Evolutionary conservation across 192 early-diverging fungal species (phyloP), one percentile per base, ranked within the genome.

Genomic region (Coemansia nantahalensis): DNA sequence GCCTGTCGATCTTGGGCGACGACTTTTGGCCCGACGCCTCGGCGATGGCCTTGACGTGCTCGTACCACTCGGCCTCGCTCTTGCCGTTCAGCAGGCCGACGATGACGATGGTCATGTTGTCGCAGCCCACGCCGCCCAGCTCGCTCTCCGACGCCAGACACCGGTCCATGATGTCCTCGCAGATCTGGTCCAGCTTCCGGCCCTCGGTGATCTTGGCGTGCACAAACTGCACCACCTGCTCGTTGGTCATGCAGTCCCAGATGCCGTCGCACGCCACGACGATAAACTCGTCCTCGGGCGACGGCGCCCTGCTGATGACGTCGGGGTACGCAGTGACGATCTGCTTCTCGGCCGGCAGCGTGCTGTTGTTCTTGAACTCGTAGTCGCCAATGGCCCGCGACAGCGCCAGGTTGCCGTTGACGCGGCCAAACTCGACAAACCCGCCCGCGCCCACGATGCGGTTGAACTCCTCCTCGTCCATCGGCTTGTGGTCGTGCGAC

Each of bases 41-140:
- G 44, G 67, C 62, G n/a, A 69, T 54, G 10, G 28, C 33, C 73
- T 69, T 77, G 62, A 77, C 55, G 46, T 65, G 55, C 21, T 44
- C 73, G 22, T 77, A 77, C 95, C 95, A 98, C 66, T 92, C 81
- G 8, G 89, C 83, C 42, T 80, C 77, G 30, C 79, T 81, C 55
- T 79, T 83, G 31, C 90, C 91, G 45, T 89, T 81, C 54, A 97
- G 79, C 36, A 96, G 63, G 6, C 80, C 97, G 9, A 93, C 84
- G 32, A 99, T 90, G 21, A 97, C 75, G 14, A 97, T 86, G 1
- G 97, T 97, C 97, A 99, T 99, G 76, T 99, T 99, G 75, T 99
- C 97, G 75, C 95, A 99, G 16, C 97, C 97, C 37, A 99, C 84
- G 19, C 90, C 89, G 43, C 87, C 90, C 48, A 91, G 74, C 31